phyloP scores from a whole-genome alignment of 495 filamentous ascomycete species.

The Penicillium pancosmium region DNA sequence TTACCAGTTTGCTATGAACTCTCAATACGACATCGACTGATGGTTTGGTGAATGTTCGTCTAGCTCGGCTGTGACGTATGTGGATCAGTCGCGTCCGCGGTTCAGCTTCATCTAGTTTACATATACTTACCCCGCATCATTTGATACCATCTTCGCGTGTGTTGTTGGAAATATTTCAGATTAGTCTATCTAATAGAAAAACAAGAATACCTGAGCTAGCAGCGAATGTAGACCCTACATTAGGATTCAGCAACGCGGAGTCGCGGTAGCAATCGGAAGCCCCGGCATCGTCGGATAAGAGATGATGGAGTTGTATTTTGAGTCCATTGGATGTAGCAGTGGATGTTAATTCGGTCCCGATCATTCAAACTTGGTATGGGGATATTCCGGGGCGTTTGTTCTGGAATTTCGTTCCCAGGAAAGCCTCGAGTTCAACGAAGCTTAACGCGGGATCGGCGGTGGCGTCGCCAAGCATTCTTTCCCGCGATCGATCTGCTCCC shows the following conservation, averaged over 20 bases:
- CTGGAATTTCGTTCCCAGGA: not conserved
- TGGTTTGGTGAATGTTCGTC: not conserved
- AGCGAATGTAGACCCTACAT: not conserved
- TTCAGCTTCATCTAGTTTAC: not conserved
- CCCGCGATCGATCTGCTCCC: not conserved
- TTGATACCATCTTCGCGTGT: not conserved
- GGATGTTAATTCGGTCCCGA: not conserved
- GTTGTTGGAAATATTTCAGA: not conserved
- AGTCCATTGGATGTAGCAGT: not conserved
- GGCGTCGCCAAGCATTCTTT: constrained; percentile 3
- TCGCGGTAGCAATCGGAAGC: not conserved
- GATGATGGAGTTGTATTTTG: not conserved
- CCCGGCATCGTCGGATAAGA: not conserved
- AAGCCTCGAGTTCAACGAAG: not conserved
- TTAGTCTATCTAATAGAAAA: too few relatives aligned
- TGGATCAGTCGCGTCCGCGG: not conserved
- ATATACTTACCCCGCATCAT: not conserved
- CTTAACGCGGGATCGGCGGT: not conserved
- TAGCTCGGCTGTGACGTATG: not conserved
- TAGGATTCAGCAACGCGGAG: not conserved
- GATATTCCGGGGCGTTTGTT: not conserved
- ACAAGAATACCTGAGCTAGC: not conserved
- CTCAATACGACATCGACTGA: not conserved
- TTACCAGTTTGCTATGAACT: not conserved
- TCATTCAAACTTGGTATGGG: not conserved